Evolutionary conservation across 2,329 filamentous ascomycete species (phyloP), one percentile per base, ranked within the genome.

Genomic region (Conoideocrella luteorostrata): DNA sequence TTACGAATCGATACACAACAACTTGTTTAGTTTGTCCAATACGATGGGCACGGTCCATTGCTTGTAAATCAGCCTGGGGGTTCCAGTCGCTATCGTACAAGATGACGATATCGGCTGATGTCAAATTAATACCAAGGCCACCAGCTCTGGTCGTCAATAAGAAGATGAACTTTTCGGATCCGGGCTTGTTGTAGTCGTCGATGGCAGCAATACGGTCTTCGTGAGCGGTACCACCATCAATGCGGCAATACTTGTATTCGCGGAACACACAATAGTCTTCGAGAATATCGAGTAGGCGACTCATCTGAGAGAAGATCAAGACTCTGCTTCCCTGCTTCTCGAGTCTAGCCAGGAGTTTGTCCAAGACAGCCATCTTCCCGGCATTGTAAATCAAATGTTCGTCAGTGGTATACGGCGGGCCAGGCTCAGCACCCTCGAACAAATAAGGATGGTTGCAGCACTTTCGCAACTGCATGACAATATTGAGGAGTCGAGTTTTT

Each of bases 301-400:
- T 96, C 93, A 98, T 98, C 60, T 98, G 93, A 1, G 93, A 98
- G 70, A 98, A 98, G 55, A 98, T 97, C 44, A 98, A 78, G n/a
- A 98, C 89, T 52, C 93, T 80, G 60, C 90, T 97, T 33, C 89
- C 93, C 60, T 95, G 85, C 37, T 77, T 79, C 64, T 90, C 77
- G 70, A 98, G 80, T 37, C 90, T 81, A 56, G 77, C 82, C 39
- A 98, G 73, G 10, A 98, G 78, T 67, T 88, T 95, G 70, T 98
- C 93, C 15, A 98, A 77, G 60, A 98, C 89, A 24, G 89, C 80
- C 93, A 98, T 98, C 70, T 98, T 98, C 18, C 90, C 93, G 2
- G 93, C 82, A 56, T 97, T 98, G 68, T 81, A 86, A 33, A 98
- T 72, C 41, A 98, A 74, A 67, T 98, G 94, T 66, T 97, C 91